phyloP scores from a whole-genome alignment of 148 eudicot species.

The Oxyria digyna region DNA sequence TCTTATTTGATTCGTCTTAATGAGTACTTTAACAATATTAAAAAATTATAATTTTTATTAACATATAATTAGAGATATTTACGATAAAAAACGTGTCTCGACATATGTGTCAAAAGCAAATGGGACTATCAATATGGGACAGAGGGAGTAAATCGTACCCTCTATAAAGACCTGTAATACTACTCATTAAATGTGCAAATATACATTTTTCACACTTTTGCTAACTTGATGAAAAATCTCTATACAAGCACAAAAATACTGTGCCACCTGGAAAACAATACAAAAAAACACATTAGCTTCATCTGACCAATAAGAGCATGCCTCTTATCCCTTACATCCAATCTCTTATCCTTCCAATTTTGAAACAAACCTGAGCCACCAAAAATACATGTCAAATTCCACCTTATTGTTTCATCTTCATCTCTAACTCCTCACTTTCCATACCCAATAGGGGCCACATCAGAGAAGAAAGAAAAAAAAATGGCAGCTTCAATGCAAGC shows the following conservation, averaged over 20 bases:
- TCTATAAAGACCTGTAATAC: too few species aligned
- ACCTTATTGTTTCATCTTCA: conserved; percentile 8
- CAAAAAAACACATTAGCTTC: conserved; percentile 17
- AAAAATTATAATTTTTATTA: too few species aligned
- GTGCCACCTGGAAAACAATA: conserved; percentile 39
- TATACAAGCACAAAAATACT: background rate
- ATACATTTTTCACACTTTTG: too few species aligned
- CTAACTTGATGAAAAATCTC: background rate
- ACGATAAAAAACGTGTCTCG: too few species aligned
- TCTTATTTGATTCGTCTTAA: too few species aligned
- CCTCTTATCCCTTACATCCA: conserved; percentile 44
- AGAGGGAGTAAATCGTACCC: too few species aligned
- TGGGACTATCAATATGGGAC: too few species aligned
- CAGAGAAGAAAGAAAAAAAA: background rate
- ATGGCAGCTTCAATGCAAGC: conserved; percentile 95
- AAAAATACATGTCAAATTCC: conserved; percentile 22
- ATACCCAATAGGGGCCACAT: background rate
- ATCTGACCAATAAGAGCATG: conserved; percentile 46
- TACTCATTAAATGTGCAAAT: background rate
- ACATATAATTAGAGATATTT: too few species aligned
- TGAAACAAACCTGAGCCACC: conserved; percentile 31
- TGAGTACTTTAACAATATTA: too few species aligned
- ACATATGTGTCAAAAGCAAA: too few species aligned
- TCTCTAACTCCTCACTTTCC: background rate
- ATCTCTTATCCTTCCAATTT: conserved; percentile 52